Conservation (phyloP, 768 basidiomycete genomes). For the Hortiboletus campestris region DNA sequence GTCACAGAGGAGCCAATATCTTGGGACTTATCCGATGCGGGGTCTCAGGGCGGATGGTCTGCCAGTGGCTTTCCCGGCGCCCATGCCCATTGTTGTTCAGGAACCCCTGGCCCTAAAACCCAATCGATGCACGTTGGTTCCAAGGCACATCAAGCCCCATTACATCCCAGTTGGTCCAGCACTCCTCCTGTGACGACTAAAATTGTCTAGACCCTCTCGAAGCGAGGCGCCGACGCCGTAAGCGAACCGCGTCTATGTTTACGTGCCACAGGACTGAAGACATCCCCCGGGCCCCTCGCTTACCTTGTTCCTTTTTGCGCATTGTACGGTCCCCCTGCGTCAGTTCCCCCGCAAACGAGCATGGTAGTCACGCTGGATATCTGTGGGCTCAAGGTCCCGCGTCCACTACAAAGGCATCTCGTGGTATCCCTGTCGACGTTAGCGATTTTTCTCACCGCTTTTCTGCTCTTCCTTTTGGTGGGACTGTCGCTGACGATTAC, state of each 20-base stretch:
- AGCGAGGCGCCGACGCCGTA: not conserved
- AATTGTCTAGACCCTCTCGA: not conserved
- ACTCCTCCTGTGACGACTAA: not conserved
- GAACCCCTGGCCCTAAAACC: not conserved
- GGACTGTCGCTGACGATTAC: constrained; percentile 75
- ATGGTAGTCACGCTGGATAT: constrained; percentile 18
- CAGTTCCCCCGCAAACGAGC: not conserved
- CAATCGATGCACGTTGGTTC: constrained; percentile 6
- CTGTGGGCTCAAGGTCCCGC: constrained; percentile 19
- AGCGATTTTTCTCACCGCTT: constrained; percentile 53
- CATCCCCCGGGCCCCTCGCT: not conserved
- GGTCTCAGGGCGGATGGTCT: too few relatives aligned
- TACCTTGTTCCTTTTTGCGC: not conserved
- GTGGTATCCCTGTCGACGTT: constrained; percentile 47
- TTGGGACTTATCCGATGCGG: too few relatives aligned
- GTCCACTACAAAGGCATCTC: constrained; percentile 46
- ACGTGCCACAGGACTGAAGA: not conserved
- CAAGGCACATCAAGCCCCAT: not conserved
- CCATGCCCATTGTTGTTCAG: not conserved
- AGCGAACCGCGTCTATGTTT: not conserved
- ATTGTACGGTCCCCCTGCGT: too few relatives aligned
- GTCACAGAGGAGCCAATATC: too few relatives aligned
- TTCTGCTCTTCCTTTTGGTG: constrained; percentile 74
- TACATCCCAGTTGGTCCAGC: not conserved
- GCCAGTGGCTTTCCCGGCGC: too few relatives aligned